These are phyloP conservation scores for Globisporangium takayamanum DNA, from an alignment of 352 stramenopile genomes.

Conservation along the genomic window DNA sequence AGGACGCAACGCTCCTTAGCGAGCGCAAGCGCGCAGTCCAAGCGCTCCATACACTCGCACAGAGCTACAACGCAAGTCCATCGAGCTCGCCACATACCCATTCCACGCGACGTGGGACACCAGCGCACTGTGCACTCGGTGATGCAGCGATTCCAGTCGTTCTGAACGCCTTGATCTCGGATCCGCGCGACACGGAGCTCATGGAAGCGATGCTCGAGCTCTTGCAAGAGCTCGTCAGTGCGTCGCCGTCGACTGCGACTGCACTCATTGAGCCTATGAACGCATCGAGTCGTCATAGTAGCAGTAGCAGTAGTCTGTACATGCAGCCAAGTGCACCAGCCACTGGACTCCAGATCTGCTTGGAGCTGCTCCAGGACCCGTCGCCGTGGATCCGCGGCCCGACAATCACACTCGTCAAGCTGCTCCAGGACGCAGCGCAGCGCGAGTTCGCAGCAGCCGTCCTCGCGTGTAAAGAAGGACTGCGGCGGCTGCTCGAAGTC, in stretches of 20 bases:
- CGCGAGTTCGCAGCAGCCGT: constrained; percentile 36
- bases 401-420: constrained; percentile 50
- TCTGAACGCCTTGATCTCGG: constrained; percentile 56
- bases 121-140: constrained; percentile 37
- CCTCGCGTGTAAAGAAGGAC: constrained; percentile 59
- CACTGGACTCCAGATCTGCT: constrained; percentile 53
- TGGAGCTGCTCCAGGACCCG: constrained; percentile 67
- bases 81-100: too few species aligned
- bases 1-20: constrained; percentile 67
- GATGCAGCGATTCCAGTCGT: constrained; percentile 39
- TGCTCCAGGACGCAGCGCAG: constrained; percentile 48
- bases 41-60: constrained; percentile 38
- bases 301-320: constrained; percentile 3
- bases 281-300: neutral
- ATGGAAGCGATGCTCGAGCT: constrained; percentile 82
- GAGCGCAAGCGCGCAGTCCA: constrained; percentile 62
- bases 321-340: constrained; percentile 6
- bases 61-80: constrained; percentile 15
- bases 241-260: constrained; percentile 24
- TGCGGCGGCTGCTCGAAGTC: constrained; percentile 63
- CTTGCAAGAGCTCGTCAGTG: constrained; percentile 45
- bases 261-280: constrained; percentile 29
- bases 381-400: constrained; percentile 78
- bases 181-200: constrained; percentile 76
- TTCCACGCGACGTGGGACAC: constrained; percentile 1